These are phyloP conservation scores for Piper betle DNA, from an alignment of 164 flowering plant species.

Conservation along the genomic window DNA sequence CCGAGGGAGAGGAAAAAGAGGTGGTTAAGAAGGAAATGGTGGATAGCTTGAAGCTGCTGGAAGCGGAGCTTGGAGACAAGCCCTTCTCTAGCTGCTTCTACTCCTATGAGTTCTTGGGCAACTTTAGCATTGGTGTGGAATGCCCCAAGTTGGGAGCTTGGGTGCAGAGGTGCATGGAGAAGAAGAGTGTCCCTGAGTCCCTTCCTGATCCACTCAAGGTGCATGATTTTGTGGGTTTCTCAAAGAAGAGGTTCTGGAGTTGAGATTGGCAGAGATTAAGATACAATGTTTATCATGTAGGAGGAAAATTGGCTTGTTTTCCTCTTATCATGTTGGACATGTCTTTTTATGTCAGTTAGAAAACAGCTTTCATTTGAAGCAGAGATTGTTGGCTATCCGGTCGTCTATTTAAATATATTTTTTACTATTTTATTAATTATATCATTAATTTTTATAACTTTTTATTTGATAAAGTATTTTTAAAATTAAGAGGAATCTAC, in stretches of 20 bases:
- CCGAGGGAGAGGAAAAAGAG: constrained; percentile 11
- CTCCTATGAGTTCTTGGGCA: constrained; percentile 4
- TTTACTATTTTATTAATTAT: too few species aligned
- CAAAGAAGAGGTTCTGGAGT: constrained; percentile 6
- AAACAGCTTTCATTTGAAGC: too few species aligned
- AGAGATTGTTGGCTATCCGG: too few species aligned
- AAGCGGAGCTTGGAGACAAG: constrained; percentile 12
- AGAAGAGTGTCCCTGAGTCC: constrained; percentile 11
- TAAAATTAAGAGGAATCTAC: too few species aligned
- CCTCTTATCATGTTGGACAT: too few species aligned
- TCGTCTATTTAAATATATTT: too few species aligned
- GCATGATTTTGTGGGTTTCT: constrained; percentile 1
- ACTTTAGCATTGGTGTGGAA: constrained; percentile 8
- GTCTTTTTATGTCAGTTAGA: too few species aligned
- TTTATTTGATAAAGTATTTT: too few species aligned
- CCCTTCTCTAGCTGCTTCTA: constrained; percentile 7
- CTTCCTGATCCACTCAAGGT: constrained; percentile 7
- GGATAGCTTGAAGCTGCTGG: constrained; percentile 9
- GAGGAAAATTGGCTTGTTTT: too few species aligned
- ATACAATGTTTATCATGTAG: too few species aligned
- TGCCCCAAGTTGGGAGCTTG: constrained; percentile 9
- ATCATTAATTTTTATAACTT: too few species aligned
- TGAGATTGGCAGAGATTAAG: too few species aligned
- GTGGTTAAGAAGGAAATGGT: constrained; percentile 9
- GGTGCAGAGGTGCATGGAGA: constrained; percentile 11